Conservation (phyloP, 1,284 basidiomycete species). For the Malassezia arunalokei region DNA sequence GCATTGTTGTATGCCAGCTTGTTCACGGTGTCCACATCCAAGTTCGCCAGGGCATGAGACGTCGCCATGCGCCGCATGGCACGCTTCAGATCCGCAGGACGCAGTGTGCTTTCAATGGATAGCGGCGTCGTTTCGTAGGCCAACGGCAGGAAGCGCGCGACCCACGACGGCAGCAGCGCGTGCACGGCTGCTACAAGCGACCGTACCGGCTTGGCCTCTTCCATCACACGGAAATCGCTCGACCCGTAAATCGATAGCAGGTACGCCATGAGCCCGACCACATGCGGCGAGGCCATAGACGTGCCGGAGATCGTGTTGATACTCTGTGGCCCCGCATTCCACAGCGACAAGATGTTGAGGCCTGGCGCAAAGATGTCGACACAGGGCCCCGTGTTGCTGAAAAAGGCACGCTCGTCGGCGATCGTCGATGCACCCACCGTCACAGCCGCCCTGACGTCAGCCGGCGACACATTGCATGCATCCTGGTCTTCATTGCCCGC, state of each 20-base stretch:
- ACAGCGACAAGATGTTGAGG: slow-evolving; percentile 56
- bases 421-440: slow-evolving; percentile 57
- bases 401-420: slow-evolving; percentile 70
- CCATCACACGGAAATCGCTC: slow-evolving; percentile 22
- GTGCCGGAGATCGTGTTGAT: slow-evolving; percentile 60
- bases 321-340: slow-evolving; percentile 49
- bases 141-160: slow-evolving; percentile 4
- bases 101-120: slow-evolving; percentile 48
- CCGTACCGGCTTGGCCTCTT: not conserved
- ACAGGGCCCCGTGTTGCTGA: slow-evolving; percentile 55
- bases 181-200: not conserved
- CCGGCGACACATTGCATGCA: slow-evolving; percentile 71
- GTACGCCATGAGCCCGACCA: slow-evolving; percentile 45
- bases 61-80: slow-evolving; percentile 59
- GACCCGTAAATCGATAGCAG: slow-evolving; percentile 56
- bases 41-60: slow-evolving; percentile 50
- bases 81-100: slow-evolving; percentile 60
- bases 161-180: slow-evolving; percentile 33
- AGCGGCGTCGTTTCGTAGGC: not conserved
- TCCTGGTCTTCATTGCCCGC: slow-evolving; percentile 66
- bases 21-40: slow-evolving; percentile 39
- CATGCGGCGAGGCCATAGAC: slow-evolving; percentile 55
- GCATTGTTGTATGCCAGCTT: slow-evolving; percentile 45
- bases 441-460: slow-evolving; percentile 55
- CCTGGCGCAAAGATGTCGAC: slow-evolving; percentile 75